Evolutionary conservation across 2,329 filamentous ascomycete genomes (phyloP).

Genomic region (Alternaria dauci): DNA sequence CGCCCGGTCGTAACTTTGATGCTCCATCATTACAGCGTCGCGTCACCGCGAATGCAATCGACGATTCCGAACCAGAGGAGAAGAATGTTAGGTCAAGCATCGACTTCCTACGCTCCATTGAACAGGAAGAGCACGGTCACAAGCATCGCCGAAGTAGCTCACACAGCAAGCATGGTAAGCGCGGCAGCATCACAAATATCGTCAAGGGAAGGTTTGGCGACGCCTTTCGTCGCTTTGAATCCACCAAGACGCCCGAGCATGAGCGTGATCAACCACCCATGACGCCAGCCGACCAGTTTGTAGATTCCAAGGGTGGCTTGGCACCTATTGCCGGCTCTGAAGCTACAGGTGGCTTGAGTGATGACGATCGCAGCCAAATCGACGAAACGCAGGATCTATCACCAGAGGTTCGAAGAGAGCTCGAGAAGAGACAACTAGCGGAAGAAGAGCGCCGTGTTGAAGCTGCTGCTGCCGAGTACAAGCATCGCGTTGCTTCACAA

Average conservation of each 20-base stretch:
- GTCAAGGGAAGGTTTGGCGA: slow-evolving; percentile 91
- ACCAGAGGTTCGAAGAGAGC: slow-evolving; percentile 87
- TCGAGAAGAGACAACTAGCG: slow-evolving; percentile 80
- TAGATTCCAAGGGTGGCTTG: slow-evolving; percentile 36
- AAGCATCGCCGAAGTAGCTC: slow-evolving; percentile 65
- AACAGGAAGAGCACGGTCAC: slow-evolving; percentile 65
- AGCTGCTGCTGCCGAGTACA: slow-evolving; percentile 87
- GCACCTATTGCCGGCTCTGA: slow-evolving; percentile 81
- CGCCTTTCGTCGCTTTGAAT: slow-evolving; percentile 91
- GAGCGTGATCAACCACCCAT: slow-evolving; percentile 39
- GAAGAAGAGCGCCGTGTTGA: slow-evolving; percentile 92
- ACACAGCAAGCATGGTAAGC: slow-evolving; percentile 71
- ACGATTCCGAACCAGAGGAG: slow-evolving; percentile 61
- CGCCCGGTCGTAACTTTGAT: slow-evolving; percentile 51
- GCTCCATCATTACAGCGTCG: slow-evolving; percentile 41
- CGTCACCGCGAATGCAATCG: slow-evolving; percentile 40
- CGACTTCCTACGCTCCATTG: slow-evolving; percentile 80
- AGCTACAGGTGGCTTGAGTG: slow-evolving; percentile 71
- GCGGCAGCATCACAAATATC: slow-evolving; percentile 75
- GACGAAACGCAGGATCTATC: slow-evolving; percentile 76
- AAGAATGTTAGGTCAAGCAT: slow-evolving; percentile 79
- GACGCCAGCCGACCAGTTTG: slow-evolving; percentile 36
- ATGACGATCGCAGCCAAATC: slow-evolving; percentile 71
- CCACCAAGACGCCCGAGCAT: slow-evolving; percentile 39
- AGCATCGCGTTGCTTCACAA: slow-evolving; percentile 73